Base-by-base conservation (phyloP, 345 rosid genomes). In the Pseudoturritis turrita region DNA sequence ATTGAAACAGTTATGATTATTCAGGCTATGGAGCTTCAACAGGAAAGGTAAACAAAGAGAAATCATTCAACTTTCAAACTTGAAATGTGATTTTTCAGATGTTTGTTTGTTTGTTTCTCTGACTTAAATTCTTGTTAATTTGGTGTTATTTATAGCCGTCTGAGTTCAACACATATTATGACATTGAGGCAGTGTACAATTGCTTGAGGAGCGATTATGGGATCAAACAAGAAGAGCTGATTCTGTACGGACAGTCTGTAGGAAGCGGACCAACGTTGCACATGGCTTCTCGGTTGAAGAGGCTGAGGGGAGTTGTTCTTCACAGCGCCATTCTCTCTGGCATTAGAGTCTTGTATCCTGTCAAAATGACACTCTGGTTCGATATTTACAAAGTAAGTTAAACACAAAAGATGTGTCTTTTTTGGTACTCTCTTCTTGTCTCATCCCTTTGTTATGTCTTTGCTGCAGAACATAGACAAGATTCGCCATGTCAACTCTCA, bases 21-120 rank as follows among this genome's bases (percentile, higher is more conserved):
- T 91, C 99, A n/a, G 99, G 99, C 64, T 95, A 95, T 75, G 99
- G 99, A 77, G 98, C 83, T 65, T 95, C 99, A 58, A 81, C 97
- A 36, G 99, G 99, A 29, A 95, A 95, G 99, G 99, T 91, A 84
- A 7, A 73, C 23, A 41, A 52, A 40, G 1, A 61, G 29, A 28
- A 29, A 31, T 23, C 37, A 26, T 73, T 26, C 7, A 35, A 15
- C 7, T 19, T 18, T 28, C 3, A 10, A 47, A 39, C 14, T 41
- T 33, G 3, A 33, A 1, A 14, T 68, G 36, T 68, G 58, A 15
- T 31, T 51, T 17, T 52, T n/a, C 5, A 51, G 22, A n/a, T 28
- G 56, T 67, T 51, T 51, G n/a, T 18, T 33, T 41, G 15, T 49
- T 33, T 2, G 14, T 10, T 33, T 47, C 25, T 54, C 49, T 56